Conservation (phyloP, 345 rosid species). For the Gynandropsis gynandra region DNA sequence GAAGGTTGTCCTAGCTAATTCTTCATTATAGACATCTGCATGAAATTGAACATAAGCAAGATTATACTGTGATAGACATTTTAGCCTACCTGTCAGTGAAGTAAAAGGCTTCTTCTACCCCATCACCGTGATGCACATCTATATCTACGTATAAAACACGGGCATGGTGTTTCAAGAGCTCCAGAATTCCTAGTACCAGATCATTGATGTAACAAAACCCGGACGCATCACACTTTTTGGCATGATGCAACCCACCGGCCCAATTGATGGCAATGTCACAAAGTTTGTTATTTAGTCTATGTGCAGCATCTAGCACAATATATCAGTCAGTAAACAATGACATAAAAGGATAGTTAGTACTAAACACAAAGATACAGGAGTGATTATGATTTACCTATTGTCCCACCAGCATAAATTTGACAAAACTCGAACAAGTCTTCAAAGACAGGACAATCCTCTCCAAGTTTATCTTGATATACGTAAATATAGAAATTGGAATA, state of each 20-base stretch:
- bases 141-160: conserved; percentile 89
- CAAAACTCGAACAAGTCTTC: conserved; percentile 93
- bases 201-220: conserved; percentile 98
- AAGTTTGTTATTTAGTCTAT: conserved; percentile 78
- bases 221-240: conserved; percentile 94
- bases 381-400: conserved; percentile 55
- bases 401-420: conserved; percentile 96
- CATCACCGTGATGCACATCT: conserved; percentile 99
- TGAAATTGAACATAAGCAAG: no score
- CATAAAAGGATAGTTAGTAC: neutral
- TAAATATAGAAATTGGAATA: neutral
- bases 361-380: conserved; percentile 4
- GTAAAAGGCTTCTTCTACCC: conserved; percentile 99
- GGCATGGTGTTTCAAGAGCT: conserved; percentile 82
- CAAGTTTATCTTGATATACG: conserved; percentile 60
- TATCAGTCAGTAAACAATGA: conserved; percentile 14
- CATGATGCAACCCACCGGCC: conserved; percentile 99
- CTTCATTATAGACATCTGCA: neutral
- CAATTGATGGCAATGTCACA: conserved; percentile 98
- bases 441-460: conserved; percentile 98
- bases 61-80: no score
- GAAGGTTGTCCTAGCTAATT: neutral
- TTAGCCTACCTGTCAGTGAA: conserved; percentile 77
- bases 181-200: conserved; percentile 90
- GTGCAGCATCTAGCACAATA: conserved; percentile 64